Conservation (phyloP, 306 rosid species). For the Canavalia gladiata region DNA sequence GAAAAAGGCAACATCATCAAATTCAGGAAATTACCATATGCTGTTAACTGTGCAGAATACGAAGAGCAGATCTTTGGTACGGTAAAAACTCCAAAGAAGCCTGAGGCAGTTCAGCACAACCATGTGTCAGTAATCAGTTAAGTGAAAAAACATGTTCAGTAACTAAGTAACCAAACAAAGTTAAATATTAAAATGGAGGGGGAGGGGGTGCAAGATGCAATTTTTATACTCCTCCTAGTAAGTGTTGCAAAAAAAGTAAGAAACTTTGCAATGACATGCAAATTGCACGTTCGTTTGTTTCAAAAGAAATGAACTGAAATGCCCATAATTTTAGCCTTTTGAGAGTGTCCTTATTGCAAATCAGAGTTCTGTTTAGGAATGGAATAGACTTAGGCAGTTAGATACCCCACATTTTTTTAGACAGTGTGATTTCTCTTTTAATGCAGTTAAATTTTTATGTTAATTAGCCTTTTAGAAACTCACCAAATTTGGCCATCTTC, state of each 20-base stretch:
- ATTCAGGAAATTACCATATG: slow-evolving; percentile 70
- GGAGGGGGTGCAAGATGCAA: neutral
- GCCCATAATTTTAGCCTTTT: slow-evolving; percentile 9
- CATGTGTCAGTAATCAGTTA: slow-evolving; percentile 50
- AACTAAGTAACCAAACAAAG: neutral
- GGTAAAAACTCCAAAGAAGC: slow-evolving; percentile 86
- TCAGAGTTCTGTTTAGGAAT: neutral
- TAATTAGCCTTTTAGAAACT: slow-evolving; percentile 6
- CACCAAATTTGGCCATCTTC: slow-evolving; percentile 81
- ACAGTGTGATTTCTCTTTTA: neutral
- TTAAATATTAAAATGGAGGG: neutral
- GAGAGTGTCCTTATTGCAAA: neutral
- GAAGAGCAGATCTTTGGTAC: slow-evolving; percentile 81
- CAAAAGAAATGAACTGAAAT: neutral
- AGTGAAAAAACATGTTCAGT: neutral
- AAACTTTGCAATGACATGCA: slow-evolving; percentile 27
- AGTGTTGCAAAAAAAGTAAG: slow-evolving; percentile 16
- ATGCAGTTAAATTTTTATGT: slow-evolving; percentile 8
- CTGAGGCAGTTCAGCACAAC: slow-evolving; percentile 59
- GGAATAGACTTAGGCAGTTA: neutral
- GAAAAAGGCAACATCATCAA: slow-evolving; percentile 16
- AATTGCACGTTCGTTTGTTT: neutral
- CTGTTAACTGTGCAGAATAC: slow-evolving; percentile 76
- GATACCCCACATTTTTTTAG: neutral
- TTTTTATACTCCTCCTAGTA: slow-evolving; percentile 11